Evolutionary conservation across 1,284 basidiomycete species (phyloP).

Genomic region (Marasmius tenuissimus): DNA sequence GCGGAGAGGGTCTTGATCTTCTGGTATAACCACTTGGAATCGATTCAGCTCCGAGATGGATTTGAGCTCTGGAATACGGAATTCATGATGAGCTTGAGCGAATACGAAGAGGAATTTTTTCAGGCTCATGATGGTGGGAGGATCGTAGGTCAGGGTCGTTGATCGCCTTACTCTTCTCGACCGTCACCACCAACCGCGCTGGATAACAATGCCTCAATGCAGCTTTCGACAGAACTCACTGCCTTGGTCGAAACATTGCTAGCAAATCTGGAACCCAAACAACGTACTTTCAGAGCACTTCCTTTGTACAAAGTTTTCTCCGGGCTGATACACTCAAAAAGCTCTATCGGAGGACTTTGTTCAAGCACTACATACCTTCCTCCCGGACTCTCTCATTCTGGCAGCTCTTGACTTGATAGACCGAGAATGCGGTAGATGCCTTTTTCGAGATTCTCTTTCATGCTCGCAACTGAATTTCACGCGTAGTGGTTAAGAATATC

Average conservation of each 20-base stretch:
- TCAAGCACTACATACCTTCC: conserved; percentile 51
- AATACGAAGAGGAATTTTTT: conserved; percentile 70
- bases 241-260: conserved; percentile 31
- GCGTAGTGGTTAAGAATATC: conserved; percentile 60
- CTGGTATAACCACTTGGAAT: conserved; percentile 52
- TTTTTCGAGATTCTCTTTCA: not conserved
- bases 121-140: conserved; percentile 25
- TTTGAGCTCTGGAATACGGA: conserved; percentile 77
- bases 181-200: no score
- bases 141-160: not conserved
- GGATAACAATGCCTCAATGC: not conserved
- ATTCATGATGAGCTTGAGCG: conserved; percentile 78
- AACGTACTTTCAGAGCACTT: not conserved
- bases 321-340: conserved; percentile 20
- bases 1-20: conserved; percentile 46
- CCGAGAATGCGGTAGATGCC: conserved; percentile 50
- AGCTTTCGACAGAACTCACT: conserved; percentile 21
- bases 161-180: no score
- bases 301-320: not conserved
- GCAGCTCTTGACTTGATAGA: conserved; percentile 75
- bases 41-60: conserved; percentile 70
- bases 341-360: conserved; percentile 52
- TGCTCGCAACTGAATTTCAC: not conserved
- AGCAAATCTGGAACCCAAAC: conserved; percentile 24
- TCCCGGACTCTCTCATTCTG: conserved; percentile 61